These are phyloP conservation scores for Trametes cinnabarina DNA, from an alignment of 768 basidiomycete species.

Conservation along the genomic window DNA sequence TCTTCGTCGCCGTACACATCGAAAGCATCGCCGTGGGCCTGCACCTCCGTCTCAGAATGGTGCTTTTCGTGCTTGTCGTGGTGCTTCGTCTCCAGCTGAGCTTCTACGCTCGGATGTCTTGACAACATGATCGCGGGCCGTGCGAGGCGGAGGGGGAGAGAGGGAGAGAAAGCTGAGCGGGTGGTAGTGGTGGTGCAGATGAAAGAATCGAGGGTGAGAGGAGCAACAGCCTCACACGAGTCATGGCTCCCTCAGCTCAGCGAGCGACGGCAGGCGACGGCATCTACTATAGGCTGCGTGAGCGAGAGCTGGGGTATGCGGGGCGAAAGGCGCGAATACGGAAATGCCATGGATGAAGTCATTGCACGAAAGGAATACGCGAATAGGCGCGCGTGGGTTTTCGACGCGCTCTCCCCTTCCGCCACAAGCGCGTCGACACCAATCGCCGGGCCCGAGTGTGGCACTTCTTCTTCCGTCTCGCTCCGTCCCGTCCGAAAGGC, in stretches of 20 bases:
- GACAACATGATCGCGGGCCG: neutral
- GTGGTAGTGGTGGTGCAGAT: neutral
- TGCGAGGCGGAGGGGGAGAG: neutral
- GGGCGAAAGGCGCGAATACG: neutral
- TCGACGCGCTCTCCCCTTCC: neutral
- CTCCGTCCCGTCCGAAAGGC: no score
- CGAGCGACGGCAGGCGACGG: neutral
- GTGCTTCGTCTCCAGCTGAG: neutral
- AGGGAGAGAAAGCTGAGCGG: neutral
- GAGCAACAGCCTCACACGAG: neutral
- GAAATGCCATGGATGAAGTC: constrained; percentile 13
- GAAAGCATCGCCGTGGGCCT: constrained; percentile 11
- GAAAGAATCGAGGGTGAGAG: neutral
- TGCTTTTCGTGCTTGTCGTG: neutral
- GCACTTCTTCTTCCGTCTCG: neutral
- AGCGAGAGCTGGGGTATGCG: neutral
- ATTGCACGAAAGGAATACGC: neutral
- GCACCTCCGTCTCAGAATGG: neutral
- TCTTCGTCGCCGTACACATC: constrained; percentile 29
- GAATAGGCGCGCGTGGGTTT: neutral
- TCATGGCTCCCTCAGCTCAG: no score
- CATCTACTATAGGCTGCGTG: neutral
- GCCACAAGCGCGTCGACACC: constrained; percentile 4
- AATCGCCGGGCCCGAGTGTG: no score
- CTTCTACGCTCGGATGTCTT: constrained; percentile 1